These are phyloP conservation scores for Drosera capensis DNA, from an alignment of 148 eudicot genomes.

Conservation along the genomic window DNA sequence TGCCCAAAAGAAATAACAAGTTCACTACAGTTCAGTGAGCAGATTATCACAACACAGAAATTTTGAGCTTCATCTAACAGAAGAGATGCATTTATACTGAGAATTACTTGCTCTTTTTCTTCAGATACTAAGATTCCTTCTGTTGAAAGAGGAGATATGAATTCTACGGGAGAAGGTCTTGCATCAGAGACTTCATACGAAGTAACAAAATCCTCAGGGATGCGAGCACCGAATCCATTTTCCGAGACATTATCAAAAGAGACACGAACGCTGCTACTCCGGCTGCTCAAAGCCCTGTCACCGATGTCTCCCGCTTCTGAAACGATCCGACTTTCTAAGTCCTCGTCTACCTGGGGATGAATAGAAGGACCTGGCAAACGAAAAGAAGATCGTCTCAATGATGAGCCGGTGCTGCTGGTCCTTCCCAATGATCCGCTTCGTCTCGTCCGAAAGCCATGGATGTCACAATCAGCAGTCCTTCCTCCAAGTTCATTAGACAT, in stretches of 20 bases:
- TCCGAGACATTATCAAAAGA: constrained; percentile 22
- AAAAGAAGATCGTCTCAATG: constrained; percentile 32
- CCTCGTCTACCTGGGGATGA: constrained; percentile 20
- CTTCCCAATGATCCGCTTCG: constrained; percentile 18
- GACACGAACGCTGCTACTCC: constrained; percentile 15
- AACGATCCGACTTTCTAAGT: constrained; percentile 38
- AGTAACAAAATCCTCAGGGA: constrained; percentile 19
- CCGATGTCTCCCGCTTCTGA: constrained; percentile 82
- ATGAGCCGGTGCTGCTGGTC: constrained; percentile 25
- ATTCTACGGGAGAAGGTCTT: constrained; percentile 16
- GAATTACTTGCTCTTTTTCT: constrained; percentile 33
- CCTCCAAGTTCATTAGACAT: constrained; percentile 5
- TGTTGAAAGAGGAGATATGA: constrained; percentile 24
- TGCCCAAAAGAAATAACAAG: too few relatives aligned
- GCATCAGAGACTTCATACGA: constrained; percentile 11
- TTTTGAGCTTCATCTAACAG: too few relatives aligned
- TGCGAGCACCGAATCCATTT: constrained; percentile 22
- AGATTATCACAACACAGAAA: too few relatives aligned
- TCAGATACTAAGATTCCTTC: constrained; percentile 17
- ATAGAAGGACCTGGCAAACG: constrained; percentile 13
- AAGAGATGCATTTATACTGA: not conserved
- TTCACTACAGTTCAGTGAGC: too few relatives aligned
- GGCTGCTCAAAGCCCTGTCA: constrained; percentile 40
- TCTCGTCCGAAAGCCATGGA: constrained; percentile 15
- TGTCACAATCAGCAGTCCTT: constrained; percentile 23